Conservation (phyloP, 768 basidiomycete species). For the Gymnopilus junonius region DNA sequence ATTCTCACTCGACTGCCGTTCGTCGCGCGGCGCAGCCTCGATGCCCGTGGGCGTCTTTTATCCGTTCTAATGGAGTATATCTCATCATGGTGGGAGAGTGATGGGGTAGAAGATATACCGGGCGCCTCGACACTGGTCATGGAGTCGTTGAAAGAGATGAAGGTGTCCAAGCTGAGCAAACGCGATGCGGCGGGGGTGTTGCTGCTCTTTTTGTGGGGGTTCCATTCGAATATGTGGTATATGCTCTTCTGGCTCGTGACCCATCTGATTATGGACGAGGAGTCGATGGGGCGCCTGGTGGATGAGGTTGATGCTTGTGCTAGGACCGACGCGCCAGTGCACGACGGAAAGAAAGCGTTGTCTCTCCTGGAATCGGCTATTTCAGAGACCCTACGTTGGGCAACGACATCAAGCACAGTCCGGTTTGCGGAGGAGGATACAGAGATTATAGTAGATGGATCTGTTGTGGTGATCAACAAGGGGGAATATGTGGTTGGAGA, state of each 20-base stretch:
- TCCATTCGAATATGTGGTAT: slow-evolving; percentile 3
- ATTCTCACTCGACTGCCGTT: slow-evolving; percentile 1
- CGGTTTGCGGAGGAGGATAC: slow-evolving; percentile 1
- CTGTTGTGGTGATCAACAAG: not conserved
- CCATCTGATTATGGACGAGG: not conserved
- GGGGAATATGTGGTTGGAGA: slow-evolving; percentile 6
- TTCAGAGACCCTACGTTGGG: slow-evolving; percentile 5
- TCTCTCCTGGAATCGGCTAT: slow-evolving; percentile 6
- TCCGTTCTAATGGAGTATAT: not conserved
- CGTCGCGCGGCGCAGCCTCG: not conserved
- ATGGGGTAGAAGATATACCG: not conserved
- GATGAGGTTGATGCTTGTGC: not conserved
- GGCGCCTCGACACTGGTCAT: not conserved
- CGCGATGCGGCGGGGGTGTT: not conserved
- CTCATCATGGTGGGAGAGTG: not conserved
- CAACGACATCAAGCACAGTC: slow-evolving; percentile 3
- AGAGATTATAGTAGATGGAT: not conserved
- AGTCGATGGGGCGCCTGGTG: not conserved
- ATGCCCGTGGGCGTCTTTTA: not conserved
- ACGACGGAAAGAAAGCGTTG: not conserved
- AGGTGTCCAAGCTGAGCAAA: not conserved
- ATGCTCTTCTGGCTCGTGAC: slow-evolving; percentile 8
- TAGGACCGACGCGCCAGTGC: too few relatives aligned
- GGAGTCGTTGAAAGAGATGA: not conserved
- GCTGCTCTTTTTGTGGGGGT: slow-evolving; percentile 3